A percentile compares a stretch with the other conserved stretches of the same genome.
These are phyloP conservation scores for Dentipellis fragilis DNA, from an alignment of 768 basidiomycete species.

Conservation along the genomic window DNA sequence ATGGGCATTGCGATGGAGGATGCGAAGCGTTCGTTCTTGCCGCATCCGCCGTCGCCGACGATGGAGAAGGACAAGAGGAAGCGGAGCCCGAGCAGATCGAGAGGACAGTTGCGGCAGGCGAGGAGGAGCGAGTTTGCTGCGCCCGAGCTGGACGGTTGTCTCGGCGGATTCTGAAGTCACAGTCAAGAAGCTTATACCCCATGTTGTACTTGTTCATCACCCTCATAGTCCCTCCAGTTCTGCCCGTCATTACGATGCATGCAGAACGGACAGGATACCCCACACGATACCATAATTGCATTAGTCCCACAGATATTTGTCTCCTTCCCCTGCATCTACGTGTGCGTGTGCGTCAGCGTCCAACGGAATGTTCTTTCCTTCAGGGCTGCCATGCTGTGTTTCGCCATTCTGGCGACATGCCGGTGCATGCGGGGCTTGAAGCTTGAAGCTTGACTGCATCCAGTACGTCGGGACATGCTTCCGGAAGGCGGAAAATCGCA, in stretches of 20 bases:
- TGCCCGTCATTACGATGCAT: neutral
- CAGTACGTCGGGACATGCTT: too few species aligned
- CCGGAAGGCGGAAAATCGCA: too few species aligned
- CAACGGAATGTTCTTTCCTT: too few species aligned
- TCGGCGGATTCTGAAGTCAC: constrained; percentile 17
- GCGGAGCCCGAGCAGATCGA: constrained; percentile 2
- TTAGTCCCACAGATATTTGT: neutral
- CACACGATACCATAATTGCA: constrained; percentile 3
- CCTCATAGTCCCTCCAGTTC: neutral
- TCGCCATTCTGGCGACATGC: too few species aligned
- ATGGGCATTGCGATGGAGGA: neutral
- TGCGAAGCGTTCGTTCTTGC: constrained; percentile 3
- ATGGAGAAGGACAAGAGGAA: constrained; percentile 5
- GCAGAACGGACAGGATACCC: neutral
- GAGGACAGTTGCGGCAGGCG: neutral
- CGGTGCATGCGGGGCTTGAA: too few species aligned
- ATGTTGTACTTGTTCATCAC: neutral
- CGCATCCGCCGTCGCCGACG: constrained; percentile 5
- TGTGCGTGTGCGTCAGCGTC: too few species aligned
- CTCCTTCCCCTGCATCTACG: neutral
- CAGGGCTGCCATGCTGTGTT: too few species aligned
- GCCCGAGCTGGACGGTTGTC: constrained; percentile 16
- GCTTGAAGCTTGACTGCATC: too few species aligned
- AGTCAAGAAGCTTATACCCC: neutral
- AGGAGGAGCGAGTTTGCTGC: constrained; percentile 10